A percentile compares a stretch with the other conserved stretches of the same genome.
Evolutionary conservation across 2,329 filamentous ascomycete species (phyloP).

Genomic region (Cordyceps cicadae): DNA sequence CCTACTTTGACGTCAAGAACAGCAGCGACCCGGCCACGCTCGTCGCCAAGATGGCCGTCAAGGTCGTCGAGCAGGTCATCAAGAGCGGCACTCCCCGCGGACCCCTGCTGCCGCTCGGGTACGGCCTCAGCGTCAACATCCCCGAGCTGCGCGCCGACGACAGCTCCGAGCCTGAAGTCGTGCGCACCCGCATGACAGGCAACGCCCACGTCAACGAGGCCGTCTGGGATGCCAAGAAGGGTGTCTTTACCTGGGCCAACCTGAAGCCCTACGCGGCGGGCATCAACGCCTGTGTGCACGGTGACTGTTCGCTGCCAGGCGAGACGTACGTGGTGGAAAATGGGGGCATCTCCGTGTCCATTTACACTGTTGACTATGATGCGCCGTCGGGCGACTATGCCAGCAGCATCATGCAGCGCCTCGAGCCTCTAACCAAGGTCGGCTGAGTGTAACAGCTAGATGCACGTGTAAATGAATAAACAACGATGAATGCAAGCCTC

Average conservation of each 20-base stretch:
- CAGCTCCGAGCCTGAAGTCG: conserved; percentile 31
- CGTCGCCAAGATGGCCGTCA: conserved; percentile 32
- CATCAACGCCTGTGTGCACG: conserved; percentile 42
- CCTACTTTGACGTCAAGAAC: conserved; percentile 31
- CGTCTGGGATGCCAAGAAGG: conserved; percentile 33
- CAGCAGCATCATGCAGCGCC: conserved; percentile 18
- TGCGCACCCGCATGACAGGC: conserved; percentile 41
- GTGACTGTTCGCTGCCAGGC: conserved; percentile 40
- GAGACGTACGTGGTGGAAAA: conserved; percentile 39
- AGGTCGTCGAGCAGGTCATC: conserved; percentile 37
- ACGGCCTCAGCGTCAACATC: conserved; percentile 44
- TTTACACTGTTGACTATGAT: conserved; percentile 44
- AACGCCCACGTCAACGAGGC: conserved; percentile 39
- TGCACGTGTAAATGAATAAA: not conserved
- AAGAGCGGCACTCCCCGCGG: conserved; percentile 24
- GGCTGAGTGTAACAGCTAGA: not conserved
- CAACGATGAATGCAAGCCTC: not conserved
- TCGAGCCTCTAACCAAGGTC: conserved; percentile 16
- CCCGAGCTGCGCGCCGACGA: conserved; percentile 35
- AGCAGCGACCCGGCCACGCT: conserved; percentile 37
- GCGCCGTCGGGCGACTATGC: conserved; percentile 29
- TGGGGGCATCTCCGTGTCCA: conserved; percentile 33
- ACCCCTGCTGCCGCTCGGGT: conserved; percentile 37
- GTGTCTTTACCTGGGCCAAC: conserved; percentile 34
- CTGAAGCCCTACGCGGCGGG: conserved; percentile 30